phyloP scores from a whole-genome alignment of 768 basidiomycete species.

The Sarcomyxa edulis region DNA sequence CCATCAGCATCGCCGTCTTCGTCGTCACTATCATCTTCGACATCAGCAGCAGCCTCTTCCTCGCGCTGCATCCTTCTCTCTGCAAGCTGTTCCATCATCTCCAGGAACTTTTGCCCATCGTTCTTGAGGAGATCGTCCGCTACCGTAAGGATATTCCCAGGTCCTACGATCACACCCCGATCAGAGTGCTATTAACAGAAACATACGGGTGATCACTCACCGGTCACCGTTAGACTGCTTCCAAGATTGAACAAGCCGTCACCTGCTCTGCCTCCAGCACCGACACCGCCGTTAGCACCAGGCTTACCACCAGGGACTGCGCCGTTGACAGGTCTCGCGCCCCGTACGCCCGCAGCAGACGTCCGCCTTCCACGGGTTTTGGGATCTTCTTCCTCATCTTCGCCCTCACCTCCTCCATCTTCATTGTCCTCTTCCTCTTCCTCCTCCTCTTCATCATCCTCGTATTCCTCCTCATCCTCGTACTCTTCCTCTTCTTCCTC shows the following conservation, averaged over 20 bases:
- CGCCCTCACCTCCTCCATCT: slow-evolving; percentile 55
- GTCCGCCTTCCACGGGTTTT: slow-evolving; percentile 29
- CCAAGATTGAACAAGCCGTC: slow-evolving; percentile 80
- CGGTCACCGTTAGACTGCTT: slow-evolving; percentile 77
- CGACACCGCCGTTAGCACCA: slow-evolving; percentile 41
- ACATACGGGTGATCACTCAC: slow-evolving; percentile 47
- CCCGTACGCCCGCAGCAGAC: slow-evolving; percentile 8
- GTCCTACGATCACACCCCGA: slow-evolving; percentile 39
- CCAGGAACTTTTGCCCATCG: slow-evolving; percentile 97
- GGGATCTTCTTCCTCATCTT: slow-evolving; percentile 36
- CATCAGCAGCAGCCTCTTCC: slow-evolving; percentile 47
- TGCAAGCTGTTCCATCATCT: slow-evolving; percentile 99
- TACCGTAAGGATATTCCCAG: slow-evolving; percentile 95
- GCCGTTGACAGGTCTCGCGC: slow-evolving; percentile 11
- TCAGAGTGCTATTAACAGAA: slow-evolving; percentile 6
- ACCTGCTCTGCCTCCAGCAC: too few relatives aligned
- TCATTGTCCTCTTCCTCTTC: slow-evolving; percentile 43
- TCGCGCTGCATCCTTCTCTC: slow-evolving; percentile 92
- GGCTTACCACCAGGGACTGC: slow-evolving; percentile 22
- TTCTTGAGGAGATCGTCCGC: slow-evolving; percentile 98
- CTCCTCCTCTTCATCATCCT: slow-evolving; percentile 35
- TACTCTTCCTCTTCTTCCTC: slow-evolving; percentile 67
- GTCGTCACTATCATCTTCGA: slow-evolving; percentile 44
- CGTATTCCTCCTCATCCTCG: slow-evolving; percentile 31
- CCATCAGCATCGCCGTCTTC: slow-evolving; percentile 31